Percentiles rank a stretch among this genome's conserved stretches.
Conservation (phyloP, 257 asterid species). For the Ilex aquifolium region DNA sequence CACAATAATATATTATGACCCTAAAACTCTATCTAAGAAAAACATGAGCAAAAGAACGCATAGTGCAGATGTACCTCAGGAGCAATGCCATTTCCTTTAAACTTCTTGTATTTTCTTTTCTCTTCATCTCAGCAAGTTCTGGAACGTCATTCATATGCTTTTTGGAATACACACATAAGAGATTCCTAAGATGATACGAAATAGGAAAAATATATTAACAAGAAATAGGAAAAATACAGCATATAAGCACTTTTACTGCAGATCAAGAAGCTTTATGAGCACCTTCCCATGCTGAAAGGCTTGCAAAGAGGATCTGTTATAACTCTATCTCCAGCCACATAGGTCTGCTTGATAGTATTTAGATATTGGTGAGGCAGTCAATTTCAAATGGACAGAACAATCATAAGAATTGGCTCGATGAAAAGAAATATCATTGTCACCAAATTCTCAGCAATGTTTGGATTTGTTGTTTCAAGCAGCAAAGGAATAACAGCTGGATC, state of each 20-base stretch:
- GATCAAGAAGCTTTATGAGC: slow-evolving; percentile 11
- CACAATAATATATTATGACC: not conserved
- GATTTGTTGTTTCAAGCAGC: slow-evolving; percentile 72
- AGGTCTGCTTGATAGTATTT: slow-evolving; percentile 54
- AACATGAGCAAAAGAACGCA: not conserved
- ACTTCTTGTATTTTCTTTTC: slow-evolving; percentile 88
- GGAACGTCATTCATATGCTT: slow-evolving; percentile 92
- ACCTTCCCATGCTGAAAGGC: slow-evolving; percentile 99
- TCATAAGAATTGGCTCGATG: slow-evolving; percentile 12
- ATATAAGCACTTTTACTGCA: slow-evolving; percentile 2
- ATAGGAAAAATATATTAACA: slow-evolving; percentile 10
- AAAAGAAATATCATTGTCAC: slow-evolving; percentile 27
- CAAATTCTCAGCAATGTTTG: slow-evolving; percentile 73
- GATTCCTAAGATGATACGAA: slow-evolving; percentile 58
- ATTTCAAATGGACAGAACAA: slow-evolving; percentile 1
- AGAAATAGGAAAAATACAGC: slow-evolving; percentile 9
- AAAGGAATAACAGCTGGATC: slow-evolving; percentile 89
- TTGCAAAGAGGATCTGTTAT: slow-evolving; percentile 93
- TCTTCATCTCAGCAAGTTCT: slow-evolving; percentile 73
- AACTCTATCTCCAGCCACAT: slow-evolving; percentile 96
- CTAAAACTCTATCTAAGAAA: not conserved
- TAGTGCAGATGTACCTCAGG: slow-evolving; percentile 42
- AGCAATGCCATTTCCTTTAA: slow-evolving; percentile 91
- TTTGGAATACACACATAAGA: slow-evolving; percentile 85
- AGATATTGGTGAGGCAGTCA: slow-evolving; percentile 16